Conservation (phyloP, 495 filamentous ascomycete genomes). For the Penicillium soppii region DNA sequence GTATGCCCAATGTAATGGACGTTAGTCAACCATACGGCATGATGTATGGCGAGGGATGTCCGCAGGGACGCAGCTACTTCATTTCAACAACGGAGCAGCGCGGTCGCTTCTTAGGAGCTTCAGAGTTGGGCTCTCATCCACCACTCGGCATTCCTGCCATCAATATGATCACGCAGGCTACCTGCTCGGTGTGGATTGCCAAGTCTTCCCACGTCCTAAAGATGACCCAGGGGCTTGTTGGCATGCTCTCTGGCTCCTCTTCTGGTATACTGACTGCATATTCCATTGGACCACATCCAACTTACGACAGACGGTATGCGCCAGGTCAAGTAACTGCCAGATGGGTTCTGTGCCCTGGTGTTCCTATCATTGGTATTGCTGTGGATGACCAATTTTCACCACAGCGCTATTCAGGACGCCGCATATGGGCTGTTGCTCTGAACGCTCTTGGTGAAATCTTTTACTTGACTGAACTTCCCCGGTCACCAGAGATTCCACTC, state of each 20-base stretch:
- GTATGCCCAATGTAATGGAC: slow-evolving; percentile 82
- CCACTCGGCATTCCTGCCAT: slow-evolving; percentile 71
- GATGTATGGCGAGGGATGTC: slow-evolving; percentile 80
- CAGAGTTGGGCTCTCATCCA: slow-evolving; percentile 46
- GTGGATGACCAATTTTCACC: slow-evolving; percentile 79
- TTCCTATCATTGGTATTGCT: slow-evolving; percentile 82
- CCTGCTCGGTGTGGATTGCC: slow-evolving; percentile 87
- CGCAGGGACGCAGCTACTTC: slow-evolving; percentile 75
- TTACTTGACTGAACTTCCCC: slow-evolving; percentile 71
- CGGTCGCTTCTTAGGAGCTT: slow-evolving; percentile 68
- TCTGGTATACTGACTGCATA: slow-evolving; percentile 83
- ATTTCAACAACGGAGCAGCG: slow-evolving; percentile 71
- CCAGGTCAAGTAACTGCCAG: slow-evolving; percentile 77
- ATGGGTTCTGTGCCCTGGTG: slow-evolving; percentile 88
- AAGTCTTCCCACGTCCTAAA: slow-evolving; percentile 71
- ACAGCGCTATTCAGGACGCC: slow-evolving; percentile 62
- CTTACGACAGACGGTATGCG: slow-evolving; percentile 62
- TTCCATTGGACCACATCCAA: slow-evolving; percentile 67
- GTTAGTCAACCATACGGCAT: slow-evolving; percentile 82
- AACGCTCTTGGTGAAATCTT: slow-evolving; percentile 93
- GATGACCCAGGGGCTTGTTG: slow-evolving; percentile 73
- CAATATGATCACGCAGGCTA: slow-evolving; percentile 55
- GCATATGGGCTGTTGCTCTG: slow-evolving; percentile 82
- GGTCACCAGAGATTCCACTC: slow-evolving; percentile 28
- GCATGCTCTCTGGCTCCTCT: slow-evolving; percentile 81